Conservation (phyloP, 1,284 basidiomycete genomes). For the Volvariella surrecta region DNA sequence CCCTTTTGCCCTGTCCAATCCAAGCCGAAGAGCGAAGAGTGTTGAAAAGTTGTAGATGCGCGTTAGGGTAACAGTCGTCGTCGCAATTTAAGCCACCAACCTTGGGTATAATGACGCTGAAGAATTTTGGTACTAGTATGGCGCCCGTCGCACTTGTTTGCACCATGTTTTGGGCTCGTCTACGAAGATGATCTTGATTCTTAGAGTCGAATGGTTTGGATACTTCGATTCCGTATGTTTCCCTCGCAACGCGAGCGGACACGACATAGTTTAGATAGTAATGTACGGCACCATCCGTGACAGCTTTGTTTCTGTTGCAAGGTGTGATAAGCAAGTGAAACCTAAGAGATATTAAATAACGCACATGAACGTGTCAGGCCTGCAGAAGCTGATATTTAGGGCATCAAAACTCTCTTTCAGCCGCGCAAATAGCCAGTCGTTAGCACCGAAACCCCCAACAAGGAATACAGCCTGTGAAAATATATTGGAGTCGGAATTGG, state of each 20-base stretch:
- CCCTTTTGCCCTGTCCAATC: conserved; percentile 2
- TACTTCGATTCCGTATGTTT: conserved; percentile 29
- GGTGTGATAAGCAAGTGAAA: too few relatives aligned
- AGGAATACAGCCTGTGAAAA: conserved; percentile 26
- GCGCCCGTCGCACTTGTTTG: neutral
- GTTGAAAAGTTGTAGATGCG: too few relatives aligned
- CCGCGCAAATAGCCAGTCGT: conserved; percentile 27
- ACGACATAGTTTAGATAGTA: conserved; percentile 36
- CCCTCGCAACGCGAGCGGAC: conserved; percentile 27
- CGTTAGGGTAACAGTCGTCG: too few relatives aligned
- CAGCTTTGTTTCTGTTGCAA: conserved; percentile 24
- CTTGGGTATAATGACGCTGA: conserved; percentile 7
- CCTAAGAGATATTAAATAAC: neutral
- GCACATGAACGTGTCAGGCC: neutral
- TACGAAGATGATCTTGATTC: conserved; percentile 20
- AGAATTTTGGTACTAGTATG: conserved; percentile 5
- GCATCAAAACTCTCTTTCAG: neutral
- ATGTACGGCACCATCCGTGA: conserved; percentile 38
- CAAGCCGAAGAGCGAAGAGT: neutral
- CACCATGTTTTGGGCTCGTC: neutral
- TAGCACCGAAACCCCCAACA: conserved; percentile 35
- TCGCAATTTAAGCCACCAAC: too few relatives aligned
- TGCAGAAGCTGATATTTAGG: neutral
- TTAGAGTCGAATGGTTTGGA: conserved; percentile 16
- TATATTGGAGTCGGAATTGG: too few relatives aligned